Base-by-base conservation (phyloP, 2,329 filamentous ascomycete genomes). In the Beauveria sp. region DNA sequence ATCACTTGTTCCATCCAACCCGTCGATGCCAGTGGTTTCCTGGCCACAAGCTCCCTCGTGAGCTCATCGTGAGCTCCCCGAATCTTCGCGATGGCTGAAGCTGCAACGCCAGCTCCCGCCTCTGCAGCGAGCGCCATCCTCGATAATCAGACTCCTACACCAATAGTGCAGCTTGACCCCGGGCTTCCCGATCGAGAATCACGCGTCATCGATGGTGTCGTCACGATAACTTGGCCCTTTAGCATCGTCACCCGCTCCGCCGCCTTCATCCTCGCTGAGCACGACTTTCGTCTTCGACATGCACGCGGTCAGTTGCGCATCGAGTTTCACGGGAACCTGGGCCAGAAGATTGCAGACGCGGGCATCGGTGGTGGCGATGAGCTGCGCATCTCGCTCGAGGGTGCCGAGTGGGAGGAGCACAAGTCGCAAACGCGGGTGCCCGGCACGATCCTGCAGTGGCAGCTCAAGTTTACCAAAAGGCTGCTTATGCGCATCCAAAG, bases 161-260 rank as follows among this genome's bases (percentile, higher is more conserved):
- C 83, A 20, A 87, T 88, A 67, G 78, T 85, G 8, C 76, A 83
- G 64, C 77, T 88, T 40, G 71, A 67, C 40, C 83, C 84, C 6
- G 75, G 78, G 9, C 68, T 85, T 6, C 61, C 73, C 16, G 71
- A 79, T 14, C 71, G 73, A 26, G 62, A 69, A 2, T 71, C 75
- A 6, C 76, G 76, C 64, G 76, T 78, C 14, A 75, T 96, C 38
- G 82, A 84, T 62, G 92, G 90, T 45, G 80, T 89, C 18, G 85
- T 97, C 24, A 93, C 91, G 9, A 85, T 98, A 42, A 87, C 91
- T 62, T 98, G 93, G 93, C 93, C 93, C 0, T 97, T 91, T 74
- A 96, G 90, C 66, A 89, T 88, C 24, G 85, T 91, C 28, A 88
- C 83, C 34, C 84, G 83, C 59, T 86, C 86, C 45, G 83, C 92